Evolutionary conservation across 1,284 basidiomycete genomes (phyloP).

Genomic region (Athelia sp.): DNA sequence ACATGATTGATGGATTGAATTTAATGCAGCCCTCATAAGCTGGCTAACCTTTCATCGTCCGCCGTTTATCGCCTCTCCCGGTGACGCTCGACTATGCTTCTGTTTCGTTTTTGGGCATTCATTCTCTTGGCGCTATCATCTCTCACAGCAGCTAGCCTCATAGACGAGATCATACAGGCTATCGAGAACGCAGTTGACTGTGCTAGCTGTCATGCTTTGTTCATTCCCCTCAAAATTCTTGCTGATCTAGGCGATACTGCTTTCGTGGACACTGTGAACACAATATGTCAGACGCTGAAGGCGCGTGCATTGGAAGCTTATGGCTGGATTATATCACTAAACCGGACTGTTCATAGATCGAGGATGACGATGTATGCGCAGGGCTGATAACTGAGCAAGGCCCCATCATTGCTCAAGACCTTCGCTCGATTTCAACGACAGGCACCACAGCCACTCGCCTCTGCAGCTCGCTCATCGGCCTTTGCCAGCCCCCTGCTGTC

Average conservation of each 20-base stretch:
- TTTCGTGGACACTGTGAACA: slow-evolving; percentile 33
- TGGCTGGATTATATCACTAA: not conserved
- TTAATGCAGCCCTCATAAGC: too few species aligned
- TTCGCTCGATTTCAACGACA: slow-evolving; percentile 41
- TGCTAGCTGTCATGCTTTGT: slow-evolving; percentile 38
- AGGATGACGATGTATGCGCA: slow-evolving; percentile 47
- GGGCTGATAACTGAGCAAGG: slow-evolving; percentile 46
- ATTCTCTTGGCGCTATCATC: not conserved
- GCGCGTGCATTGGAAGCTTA: slow-evolving; percentile 17
- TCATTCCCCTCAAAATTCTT: slow-evolving; percentile 35
- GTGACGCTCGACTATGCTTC: too few species aligned
- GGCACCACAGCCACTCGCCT: slow-evolving; percentile 49
- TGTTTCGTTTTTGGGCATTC: not conserved
- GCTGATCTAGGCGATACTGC: slow-evolving; percentile 36
- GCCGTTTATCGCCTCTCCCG: too few species aligned
- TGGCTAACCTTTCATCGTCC: too few species aligned
- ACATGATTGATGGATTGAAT: too few species aligned
- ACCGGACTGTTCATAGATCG: slow-evolving; percentile 17
- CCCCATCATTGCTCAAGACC: slow-evolving; percentile 52
- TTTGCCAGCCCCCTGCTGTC: slow-evolving; percentile 45
- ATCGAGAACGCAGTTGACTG: slow-evolving; percentile 39
- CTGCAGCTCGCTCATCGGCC: slow-evolving; percentile 51
- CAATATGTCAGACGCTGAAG: slow-evolving; percentile 35
- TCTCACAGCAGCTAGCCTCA: slow-evolving; percentile 14
- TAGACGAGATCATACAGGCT: slow-evolving; percentile 35